These are phyloP conservation scores for Cydonia oblonga DNA, from an alignment of 331 rosid species.

Conservation along the genomic window DNA sequence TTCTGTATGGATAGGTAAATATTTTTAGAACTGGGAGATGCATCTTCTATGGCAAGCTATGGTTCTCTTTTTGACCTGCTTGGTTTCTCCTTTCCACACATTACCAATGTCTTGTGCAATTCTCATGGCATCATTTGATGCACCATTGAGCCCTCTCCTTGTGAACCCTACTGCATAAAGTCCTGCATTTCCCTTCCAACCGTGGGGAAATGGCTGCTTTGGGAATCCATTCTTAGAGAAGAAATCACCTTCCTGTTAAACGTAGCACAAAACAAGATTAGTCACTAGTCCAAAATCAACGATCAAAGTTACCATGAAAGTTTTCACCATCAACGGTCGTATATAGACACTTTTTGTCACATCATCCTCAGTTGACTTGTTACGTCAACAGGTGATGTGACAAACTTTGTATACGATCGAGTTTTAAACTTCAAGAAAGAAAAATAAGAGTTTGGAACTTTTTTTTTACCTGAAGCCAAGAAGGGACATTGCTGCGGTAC, in stretches of 20 bases:
- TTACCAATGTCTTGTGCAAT: constrained; percentile 72
- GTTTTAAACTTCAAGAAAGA: background rate
- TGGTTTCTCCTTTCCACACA: constrained; percentile 68
- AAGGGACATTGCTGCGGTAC: constrained; percentile 91
- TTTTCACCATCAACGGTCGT: background rate
- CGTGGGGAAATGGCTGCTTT: constrained; percentile 59
- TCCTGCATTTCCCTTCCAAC: constrained; percentile 84
- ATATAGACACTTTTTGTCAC: background rate
- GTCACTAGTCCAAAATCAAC: background rate
- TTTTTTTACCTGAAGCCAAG: constrained; percentile 90
- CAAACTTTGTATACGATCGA: background rate
- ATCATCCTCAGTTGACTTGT: background rate
- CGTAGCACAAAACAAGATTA: constrained; percentile 18
- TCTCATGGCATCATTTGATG: constrained; percentile 71
- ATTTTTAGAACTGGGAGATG: constrained; percentile 60
- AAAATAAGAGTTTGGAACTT: constrained; percentile 8
- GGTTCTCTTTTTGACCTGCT: constrained; percentile 41
- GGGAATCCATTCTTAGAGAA: constrained; percentile 84
- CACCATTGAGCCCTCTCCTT: constrained; percentile 84
- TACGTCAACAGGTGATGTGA: accelerated
- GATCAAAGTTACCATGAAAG: background rate
- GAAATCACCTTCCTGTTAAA: constrained; percentile 62
- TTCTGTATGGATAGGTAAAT: background rate
- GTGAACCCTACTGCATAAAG: constrained; percentile 95
- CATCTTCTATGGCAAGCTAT: constrained; percentile 68